Evolutionary conservation across 2,329 filamentous ascomycete species (phyloP).

Genomic region (Elsinoe ampelina): DNA sequence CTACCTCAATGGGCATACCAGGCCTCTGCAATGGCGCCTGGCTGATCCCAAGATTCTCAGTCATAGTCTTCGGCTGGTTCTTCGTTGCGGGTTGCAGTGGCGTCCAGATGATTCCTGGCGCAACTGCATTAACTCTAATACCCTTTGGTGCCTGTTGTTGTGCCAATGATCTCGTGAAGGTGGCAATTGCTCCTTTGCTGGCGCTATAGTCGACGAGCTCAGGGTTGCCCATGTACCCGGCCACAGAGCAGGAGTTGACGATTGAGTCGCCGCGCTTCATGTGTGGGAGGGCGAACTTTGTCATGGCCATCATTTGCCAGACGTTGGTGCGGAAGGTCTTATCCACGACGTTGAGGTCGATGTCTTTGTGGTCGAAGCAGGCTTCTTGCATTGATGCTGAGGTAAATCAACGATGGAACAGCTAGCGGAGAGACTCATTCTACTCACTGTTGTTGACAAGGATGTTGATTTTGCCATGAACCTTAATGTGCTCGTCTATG

Average conservation of each 20-base stretch:
- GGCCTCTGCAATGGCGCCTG: constrained; percentile 22
- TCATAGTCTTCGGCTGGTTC: constrained; percentile 24
- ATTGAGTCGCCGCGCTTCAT: constrained; percentile 46
- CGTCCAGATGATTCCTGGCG: constrained; percentile 30
- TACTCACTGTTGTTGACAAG: constrained; percentile 49
- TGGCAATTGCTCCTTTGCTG: constrained; percentile 50
- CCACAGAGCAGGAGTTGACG: constrained; percentile 46
- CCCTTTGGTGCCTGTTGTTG: constrained; percentile 47
- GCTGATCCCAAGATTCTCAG: constrained; percentile 21
- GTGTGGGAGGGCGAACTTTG: constrained; percentile 47
- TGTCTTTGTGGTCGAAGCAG: constrained; percentile 44
- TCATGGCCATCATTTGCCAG: constrained; percentile 50
- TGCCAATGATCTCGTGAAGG: constrained; percentile 46
- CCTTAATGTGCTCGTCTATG: constrained; percentile 45
- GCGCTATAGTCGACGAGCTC: constrained; percentile 44
- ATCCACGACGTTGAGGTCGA: constrained; percentile 46
- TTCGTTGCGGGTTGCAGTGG: constrained; percentile 35
- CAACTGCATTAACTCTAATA: constrained; percentile 43
- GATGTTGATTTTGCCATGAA: constrained; percentile 35
- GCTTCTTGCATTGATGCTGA: constrained; percentile 48
- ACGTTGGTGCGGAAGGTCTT: constrained; percentile 51
- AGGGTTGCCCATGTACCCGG: constrained; percentile 44
- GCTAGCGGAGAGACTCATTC: too few relatives aligned
- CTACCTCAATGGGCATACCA: constrained; percentile 26
- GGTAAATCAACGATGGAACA: too few relatives aligned